Percentiles rank a stretch among this genome's conserved stretches.
Evolutionary conservation across 2,329 filamentous ascomycete species (phyloP).

Genomic region (Triangularia verruculosa): DNA sequence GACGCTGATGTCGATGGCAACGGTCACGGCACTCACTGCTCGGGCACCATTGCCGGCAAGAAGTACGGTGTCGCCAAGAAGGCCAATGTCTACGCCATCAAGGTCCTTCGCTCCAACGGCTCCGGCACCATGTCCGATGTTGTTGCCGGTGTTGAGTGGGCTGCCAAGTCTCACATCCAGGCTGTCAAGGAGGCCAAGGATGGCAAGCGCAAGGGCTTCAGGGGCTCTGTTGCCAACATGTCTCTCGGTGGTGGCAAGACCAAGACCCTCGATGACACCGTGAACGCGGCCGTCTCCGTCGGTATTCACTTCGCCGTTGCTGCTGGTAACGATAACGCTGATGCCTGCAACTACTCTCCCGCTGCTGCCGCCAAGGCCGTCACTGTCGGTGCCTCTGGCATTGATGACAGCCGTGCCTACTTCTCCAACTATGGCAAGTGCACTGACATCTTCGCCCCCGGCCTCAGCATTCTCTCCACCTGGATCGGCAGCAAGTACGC

Average conservation of each 20-base stretch:
- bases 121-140: constrained; percentile 99
- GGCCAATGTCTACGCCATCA: constrained; percentile 93
- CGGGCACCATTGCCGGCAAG: constrained; percentile 94
- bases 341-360: constrained; percentile 99
- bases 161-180: constrained; percentile 74
- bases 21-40: constrained; percentile 98
- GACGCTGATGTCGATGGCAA: constrained; percentile 93
- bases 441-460: constrained; percentile 98
- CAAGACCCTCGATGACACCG: constrained; percentile 80
- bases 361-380: constrained; percentile 88
- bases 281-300: constrained; percentile 87
- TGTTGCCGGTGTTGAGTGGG: constrained; percentile 96
- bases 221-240: constrained; percentile 99
- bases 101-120: constrained; percentile 95
- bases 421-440: constrained; percentile 99
- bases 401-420: constrained; percentile 95
- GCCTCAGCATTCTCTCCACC: constrained; percentile 94
- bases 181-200: constrained; percentile 76
- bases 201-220: constrained; percentile 93
- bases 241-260: constrained; percentile 98
- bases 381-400: constrained; percentile 91
- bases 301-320: constrained; percentile 98
- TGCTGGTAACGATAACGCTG: constrained; percentile 97
- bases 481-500: constrained; percentile 97
- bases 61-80: constrained; percentile 99